Evolutionary conservation across 1,284 basidiomycete genomes (phyloP).

Genomic region (Trametes versicolor): DNA sequence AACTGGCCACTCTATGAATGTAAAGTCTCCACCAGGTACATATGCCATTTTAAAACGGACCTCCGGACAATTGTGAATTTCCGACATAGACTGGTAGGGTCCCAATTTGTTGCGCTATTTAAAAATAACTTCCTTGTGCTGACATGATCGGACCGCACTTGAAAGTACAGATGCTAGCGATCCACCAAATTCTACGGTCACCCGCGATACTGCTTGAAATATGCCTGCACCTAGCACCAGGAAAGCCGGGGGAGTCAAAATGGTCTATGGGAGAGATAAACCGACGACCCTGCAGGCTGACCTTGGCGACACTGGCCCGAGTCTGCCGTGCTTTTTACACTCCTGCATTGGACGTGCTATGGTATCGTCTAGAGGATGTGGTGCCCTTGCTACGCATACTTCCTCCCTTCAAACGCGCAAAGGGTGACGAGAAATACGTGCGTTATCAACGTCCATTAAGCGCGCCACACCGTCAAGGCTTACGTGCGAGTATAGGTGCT

Average conservation of each 20-base stretch:
- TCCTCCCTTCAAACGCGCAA: background rate
- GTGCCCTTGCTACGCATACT: slow-evolving; percentile 4
- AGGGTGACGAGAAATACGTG: background rate
- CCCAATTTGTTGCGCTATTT: background rate
- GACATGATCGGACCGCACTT: background rate
- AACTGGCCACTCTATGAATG: no score
- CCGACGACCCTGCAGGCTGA: background rate
- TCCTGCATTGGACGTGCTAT: slow-evolving; percentile 16
- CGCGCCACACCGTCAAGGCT: background rate
- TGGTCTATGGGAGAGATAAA: background rate
- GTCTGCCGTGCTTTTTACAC: slow-evolving; percentile 11
- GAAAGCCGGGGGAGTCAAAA: background rate
- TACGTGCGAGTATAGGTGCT: background rate
- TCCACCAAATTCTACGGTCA: background rate
- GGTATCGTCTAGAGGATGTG: slow-evolving; percentile 15
- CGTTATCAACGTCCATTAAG: no score
- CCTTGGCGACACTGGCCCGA: slow-evolving; percentile 5
- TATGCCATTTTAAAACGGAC: no score
- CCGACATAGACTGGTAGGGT: no score
- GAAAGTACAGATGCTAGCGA: background rate
- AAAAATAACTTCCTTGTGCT: background rate
- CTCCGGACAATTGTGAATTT: no score
- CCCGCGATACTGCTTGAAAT: background rate
- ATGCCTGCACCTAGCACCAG: background rate
- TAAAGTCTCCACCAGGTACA: no score